A percentile compares a stretch with the other conserved stretches of the same genome.
phyloP scores from a whole-genome alignment of 768 basidiomycete species.

The Lanmaoa rubissima region DNA sequence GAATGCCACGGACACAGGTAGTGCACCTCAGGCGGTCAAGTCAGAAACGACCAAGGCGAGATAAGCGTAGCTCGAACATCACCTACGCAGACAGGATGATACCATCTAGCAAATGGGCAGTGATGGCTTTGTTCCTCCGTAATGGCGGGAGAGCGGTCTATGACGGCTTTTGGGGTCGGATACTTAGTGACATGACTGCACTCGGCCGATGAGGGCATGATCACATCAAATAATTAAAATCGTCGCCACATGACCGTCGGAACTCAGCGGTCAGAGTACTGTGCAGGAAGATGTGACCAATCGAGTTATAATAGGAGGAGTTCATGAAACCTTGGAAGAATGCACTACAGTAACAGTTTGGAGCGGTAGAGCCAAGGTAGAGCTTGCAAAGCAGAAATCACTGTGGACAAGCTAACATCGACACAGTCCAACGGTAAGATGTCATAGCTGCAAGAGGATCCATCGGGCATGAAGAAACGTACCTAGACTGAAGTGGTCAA shows the following conservation, averaged over 20 bases:
- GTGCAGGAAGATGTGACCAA: neutral
- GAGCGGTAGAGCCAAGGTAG: neutral
- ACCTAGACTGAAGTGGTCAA: neutral
- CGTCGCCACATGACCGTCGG: neutral
- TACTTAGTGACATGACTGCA: neutral
- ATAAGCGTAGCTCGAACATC: neutral
- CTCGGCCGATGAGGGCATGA: neutral
- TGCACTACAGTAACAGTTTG: no score
- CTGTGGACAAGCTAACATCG: neutral
- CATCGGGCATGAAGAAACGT: neutral
- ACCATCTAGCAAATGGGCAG: neutral
- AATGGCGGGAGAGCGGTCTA: conserved; percentile 4
- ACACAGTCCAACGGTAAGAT: no score
- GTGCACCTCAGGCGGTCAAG: neutral
- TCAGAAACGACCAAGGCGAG: neutral
- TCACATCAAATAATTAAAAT: neutral
- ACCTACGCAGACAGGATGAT: neutral
- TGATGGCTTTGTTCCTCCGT: neutral
- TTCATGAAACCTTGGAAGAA: neutral
- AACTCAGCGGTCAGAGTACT: neutral
- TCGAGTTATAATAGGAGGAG: neutral
- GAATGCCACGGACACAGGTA: neutral
- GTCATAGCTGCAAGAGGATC: no score
- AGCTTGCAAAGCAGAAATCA: neutral
- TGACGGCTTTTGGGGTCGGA: conserved; percentile 10